Conservation (phyloP, 139 green algal genomes). For the Deuterostichococcus epilithicus region DNA sequence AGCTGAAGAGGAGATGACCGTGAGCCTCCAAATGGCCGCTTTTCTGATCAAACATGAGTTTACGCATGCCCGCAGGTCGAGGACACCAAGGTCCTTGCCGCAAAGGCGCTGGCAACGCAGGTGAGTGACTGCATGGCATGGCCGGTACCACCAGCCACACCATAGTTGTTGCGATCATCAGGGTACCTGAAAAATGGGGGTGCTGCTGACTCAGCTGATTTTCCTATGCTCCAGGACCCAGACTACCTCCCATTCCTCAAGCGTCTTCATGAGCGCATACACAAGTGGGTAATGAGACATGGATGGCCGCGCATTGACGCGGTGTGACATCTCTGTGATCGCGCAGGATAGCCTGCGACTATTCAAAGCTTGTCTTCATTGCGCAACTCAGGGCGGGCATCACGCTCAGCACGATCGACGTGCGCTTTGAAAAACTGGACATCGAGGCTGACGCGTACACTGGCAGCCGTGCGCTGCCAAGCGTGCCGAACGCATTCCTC, state of each 20-base stretch:
- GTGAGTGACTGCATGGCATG: slow-evolving; percentile 21
- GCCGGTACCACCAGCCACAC: slow-evolving; percentile 17
- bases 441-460: slow-evolving; percentile 9
- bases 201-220: too few relatives aligned
- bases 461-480: slow-evolving; percentile 14
- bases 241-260: background rate
- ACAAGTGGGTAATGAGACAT: too few relatives aligned
- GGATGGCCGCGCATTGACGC: too few relatives aligned
- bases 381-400: slow-evolving; percentile 13
- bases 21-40: too few relatives aligned
- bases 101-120: slow-evolving; percentile 24
- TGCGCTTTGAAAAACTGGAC: slow-evolving; percentile 20
- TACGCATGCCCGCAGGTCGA: background rate
- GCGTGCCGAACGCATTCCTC: background rate
- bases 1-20: too few relatives aligned
- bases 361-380: background rate
- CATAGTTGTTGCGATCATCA: background rate
- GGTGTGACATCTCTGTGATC: too few relatives aligned
- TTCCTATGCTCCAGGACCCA: background rate
- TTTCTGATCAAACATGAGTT: background rate
- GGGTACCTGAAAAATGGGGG: background rate
- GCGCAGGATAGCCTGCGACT: too few relatives aligned
- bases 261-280: background rate
- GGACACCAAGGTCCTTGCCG: slow-evolving; percentile 1
- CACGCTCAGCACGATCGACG: slow-evolving; percentile 9